These are phyloP conservation scores for Aspergillus jensenii DNA, from an alignment of 2,329 filamentous ascomycete genomes.

Conservation along the genomic window DNA sequence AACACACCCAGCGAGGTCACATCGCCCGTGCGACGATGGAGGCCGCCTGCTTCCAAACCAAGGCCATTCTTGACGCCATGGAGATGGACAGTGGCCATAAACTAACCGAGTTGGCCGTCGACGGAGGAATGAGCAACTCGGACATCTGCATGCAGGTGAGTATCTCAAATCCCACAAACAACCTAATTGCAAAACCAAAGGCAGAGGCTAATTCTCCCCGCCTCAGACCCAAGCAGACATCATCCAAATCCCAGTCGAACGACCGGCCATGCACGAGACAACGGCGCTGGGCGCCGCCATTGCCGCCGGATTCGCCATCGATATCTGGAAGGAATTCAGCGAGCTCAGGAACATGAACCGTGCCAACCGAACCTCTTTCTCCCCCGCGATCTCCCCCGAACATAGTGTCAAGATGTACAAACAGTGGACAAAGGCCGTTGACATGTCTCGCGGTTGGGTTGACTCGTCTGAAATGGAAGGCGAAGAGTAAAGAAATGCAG, in stretches of 20 bases:
- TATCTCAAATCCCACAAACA: constrained; percentile 4
- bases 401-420: constrained; percentile 64
- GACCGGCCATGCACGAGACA: constrained; percentile 86
- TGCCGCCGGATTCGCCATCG: constrained; percentile 80
- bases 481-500: constrained; percentile 14
- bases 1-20: constrained; percentile 81
- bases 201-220: neutral
- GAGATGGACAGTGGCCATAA: constrained; percentile 77
- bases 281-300: constrained; percentile 87
- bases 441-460: constrained; percentile 74
- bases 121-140: constrained; percentile 86
- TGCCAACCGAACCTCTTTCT: constrained; percentile 67
- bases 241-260: constrained; percentile 77
- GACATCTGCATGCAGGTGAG: constrained; percentile 79
- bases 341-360: constrained; percentile 74
- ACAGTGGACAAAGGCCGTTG: constrained; percentile 73
- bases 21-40: constrained; percentile 87
- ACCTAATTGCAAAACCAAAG: constrained; percentile 13
- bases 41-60: constrained; percentile 89
- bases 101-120: constrained; percentile 74
- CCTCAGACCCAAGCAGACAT: constrained; percentile 77
- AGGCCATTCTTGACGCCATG: constrained; percentile 90
- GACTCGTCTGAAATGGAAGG: constrained; percentile 26
- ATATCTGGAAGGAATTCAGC: constrained; percentile 72
- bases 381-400: constrained; percentile 61